Conservation (phyloP, 1,284 basidiomycete genomes). For the Marasmius tenuissimus region DNA sequence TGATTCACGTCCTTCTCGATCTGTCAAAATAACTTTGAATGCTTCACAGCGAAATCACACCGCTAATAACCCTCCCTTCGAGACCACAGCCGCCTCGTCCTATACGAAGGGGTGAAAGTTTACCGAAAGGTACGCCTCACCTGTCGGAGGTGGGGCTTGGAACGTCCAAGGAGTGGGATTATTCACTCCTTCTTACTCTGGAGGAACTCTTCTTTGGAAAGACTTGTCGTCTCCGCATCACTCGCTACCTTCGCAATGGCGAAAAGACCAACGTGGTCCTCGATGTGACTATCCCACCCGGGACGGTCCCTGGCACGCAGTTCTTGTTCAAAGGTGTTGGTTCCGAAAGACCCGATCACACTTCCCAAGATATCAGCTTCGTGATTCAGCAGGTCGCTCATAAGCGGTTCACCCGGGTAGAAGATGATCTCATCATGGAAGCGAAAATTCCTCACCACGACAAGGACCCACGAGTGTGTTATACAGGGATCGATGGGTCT, state of each 20-base stretch:
- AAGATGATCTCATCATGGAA: slow-evolving; percentile 71
- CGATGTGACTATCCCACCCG: slow-evolving; percentile 74
- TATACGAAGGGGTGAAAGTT: neutral
- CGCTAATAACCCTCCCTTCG: neutral
- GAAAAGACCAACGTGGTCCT: slow-evolving; percentile 73
- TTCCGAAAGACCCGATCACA: slow-evolving; percentile 72
- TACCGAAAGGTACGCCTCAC: slow-evolving; percentile 1
- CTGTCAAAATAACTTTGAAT: neutral
- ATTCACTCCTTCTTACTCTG: slow-evolving; percentile 75
- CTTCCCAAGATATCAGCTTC: slow-evolving; percentile 77
- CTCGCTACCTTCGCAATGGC: slow-evolving; percentile 63
- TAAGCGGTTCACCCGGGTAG: slow-evolving; percentile 65
- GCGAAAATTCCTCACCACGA: slow-evolving; percentile 74
- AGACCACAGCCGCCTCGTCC: neutral
- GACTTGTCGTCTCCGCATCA: slow-evolving; percentile 80
- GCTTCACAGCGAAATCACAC: neutral
- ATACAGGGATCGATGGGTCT: slow-evolving; percentile 73
- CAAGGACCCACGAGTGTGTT: slow-evolving; percentile 49
- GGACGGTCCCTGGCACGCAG: slow-evolving; percentile 71
- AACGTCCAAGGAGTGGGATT: slow-evolving; percentile 51
- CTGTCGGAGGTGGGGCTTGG: slow-evolving; percentile 12
- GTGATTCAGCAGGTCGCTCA: slow-evolving; percentile 78
- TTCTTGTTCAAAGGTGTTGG: slow-evolving; percentile 76
- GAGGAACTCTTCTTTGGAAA: slow-evolving; percentile 87
- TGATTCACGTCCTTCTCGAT: neutral